Evolutionary conservation across 768 basidiomycete genomes (phyloP).

Genomic region (Leccinum ochraceum): DNA sequence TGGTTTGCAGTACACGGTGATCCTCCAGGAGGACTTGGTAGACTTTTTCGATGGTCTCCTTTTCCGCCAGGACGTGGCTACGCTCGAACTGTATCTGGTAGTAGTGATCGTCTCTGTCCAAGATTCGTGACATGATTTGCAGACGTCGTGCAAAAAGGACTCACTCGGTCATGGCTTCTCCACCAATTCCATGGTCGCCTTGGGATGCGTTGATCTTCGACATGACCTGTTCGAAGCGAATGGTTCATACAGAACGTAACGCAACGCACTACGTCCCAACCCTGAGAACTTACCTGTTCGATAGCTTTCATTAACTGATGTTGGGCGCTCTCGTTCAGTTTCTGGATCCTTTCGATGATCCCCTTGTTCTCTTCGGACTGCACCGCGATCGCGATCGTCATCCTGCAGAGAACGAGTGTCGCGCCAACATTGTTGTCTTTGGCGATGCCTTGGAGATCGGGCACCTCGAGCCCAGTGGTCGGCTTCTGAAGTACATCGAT

Average conservation of each 20-base stretch:
- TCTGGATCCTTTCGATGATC: slow-evolving; percentile 88
- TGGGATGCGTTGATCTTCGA: slow-evolving; percentile 59
- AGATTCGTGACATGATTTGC: slow-evolving; percentile 12
- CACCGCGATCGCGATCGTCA: slow-evolving; percentile 84
- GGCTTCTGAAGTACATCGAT: slow-evolving; percentile 82
- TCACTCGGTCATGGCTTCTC: slow-evolving; percentile 78
- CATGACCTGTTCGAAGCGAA: slow-evolving; percentile 58
- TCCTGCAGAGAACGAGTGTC: slow-evolving; percentile 72
- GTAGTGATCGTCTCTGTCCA: slow-evolving; percentile 80
- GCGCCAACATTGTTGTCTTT: slow-evolving; percentile 69
- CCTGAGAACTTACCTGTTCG: slow-evolving; percentile 67
- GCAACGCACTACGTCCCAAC: not conserved
- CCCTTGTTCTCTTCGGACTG: slow-evolving; percentile 88
- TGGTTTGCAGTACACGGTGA: slow-evolving; percentile 71
- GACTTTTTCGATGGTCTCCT: slow-evolving; percentile 82
- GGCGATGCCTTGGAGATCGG: slow-evolving; percentile 83
- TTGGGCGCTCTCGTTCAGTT: slow-evolving; percentile 79
- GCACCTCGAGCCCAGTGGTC: slow-evolving; percentile 76
- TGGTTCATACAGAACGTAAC: slow-evolving; percentile 1
- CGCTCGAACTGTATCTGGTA: slow-evolving; percentile 82
- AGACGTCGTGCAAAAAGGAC: slow-evolving; percentile 30
- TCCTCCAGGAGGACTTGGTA: slow-evolving; percentile 78
- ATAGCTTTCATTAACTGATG: slow-evolving; percentile 92
- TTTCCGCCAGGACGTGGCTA: slow-evolving; percentile 76
- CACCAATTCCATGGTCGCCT: slow-evolving; percentile 47